These are phyloP conservation scores for Cyclaneusma minus DNA, from an alignment of 2,329 filamentous ascomycete species.

Conservation along the genomic window DNA sequence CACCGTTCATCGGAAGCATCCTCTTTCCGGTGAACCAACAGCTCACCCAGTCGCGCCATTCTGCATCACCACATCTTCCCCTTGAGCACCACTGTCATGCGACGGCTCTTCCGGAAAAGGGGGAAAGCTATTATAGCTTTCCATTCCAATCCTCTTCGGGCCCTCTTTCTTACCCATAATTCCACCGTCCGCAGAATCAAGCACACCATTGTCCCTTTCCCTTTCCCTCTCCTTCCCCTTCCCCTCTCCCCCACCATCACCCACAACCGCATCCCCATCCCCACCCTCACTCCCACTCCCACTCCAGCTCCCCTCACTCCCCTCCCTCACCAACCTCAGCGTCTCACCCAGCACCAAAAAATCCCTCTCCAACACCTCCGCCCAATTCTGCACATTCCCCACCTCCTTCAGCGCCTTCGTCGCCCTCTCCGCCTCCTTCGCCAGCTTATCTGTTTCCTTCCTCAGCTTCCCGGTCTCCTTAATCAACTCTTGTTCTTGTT, in stretches of 20 bases:
- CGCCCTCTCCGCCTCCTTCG: slow-evolving; percentile 44
- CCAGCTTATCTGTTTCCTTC: slow-evolving; percentile 49
- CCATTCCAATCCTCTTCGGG: slow-evolving; percentile 4
- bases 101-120: not conserved
- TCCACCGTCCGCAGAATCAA: not conserved
- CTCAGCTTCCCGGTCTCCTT: slow-evolving; percentile 43
- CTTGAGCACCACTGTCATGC: slow-evolving; percentile 1
- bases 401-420: slow-evolving; percentile 58
- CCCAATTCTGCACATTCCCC: slow-evolving; percentile 76
- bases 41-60: slow-evolving; percentile 3
- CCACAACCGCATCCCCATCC: slow-evolving; percentile 5
- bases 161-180: slow-evolving; percentile 3
- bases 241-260: slow-evolving; percentile 6
- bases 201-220: not conserved
- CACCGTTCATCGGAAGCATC: not conserved
- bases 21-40: not conserved
- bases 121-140: too few relatives aligned
- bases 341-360: slow-evolving; percentile 51
- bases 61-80: slow-evolving; percentile 2
- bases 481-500: slow-evolving; percentile 51
- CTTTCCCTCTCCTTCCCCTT: slow-evolving; percentile 4
- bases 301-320: slow-evolving; percentile 15
- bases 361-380: slow-evolving; percentile 61
- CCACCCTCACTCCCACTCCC: slow-evolving; percentile 25
- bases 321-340: slow-evolving; percentile 33